Evolutionary conservation across 116 monocot species (phyloP).

Genomic region (Thalassia testudinum): DNA sequence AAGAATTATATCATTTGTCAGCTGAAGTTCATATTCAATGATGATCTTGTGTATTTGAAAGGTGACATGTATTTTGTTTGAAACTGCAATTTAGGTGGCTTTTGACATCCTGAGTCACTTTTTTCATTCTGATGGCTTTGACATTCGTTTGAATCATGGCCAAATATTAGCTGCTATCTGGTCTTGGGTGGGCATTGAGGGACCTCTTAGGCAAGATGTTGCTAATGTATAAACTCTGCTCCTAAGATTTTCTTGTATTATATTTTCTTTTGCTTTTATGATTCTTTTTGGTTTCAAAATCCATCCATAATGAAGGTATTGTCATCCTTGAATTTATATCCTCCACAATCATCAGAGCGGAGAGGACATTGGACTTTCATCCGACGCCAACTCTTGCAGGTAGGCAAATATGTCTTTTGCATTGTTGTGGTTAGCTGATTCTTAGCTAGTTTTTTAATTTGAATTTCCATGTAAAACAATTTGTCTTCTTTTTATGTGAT

Average conservation of each 20-base stretch:
- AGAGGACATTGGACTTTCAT: slow-evolving; percentile 80
- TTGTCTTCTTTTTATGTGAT: no score
- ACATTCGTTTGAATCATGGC: slow-evolving; percentile 76
- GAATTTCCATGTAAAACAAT: no score
- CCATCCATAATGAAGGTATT: slow-evolving; percentile 38
- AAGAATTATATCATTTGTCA: no score
- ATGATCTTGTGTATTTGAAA: no score
- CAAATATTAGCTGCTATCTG: slow-evolving; percentile 71
- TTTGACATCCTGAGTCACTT: slow-evolving; percentile 55
- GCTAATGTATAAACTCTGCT: slow-evolving; percentile 47
- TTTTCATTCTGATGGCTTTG: slow-evolving; percentile 38
- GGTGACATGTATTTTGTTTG: no score
- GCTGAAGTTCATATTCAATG: no score
- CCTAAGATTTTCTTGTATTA: background rate
- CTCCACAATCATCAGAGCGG: slow-evolving; percentile 62
- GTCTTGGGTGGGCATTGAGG: slow-evolving; percentile 75
- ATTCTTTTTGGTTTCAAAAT: slow-evolving; percentile 1
- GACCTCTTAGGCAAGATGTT: slow-evolving; percentile 46
- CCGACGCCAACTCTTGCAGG: slow-evolving; percentile 87
- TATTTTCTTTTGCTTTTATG: no score
- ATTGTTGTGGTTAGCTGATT: no score
- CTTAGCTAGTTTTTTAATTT: no score
- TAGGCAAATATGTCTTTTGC: no score
- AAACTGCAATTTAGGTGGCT: slow-evolving; percentile 35
- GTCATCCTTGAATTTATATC: slow-evolving; percentile 49